phyloP scores from a whole-genome alignment of 2,329 filamentous ascomycete genomes.

The Fusarium sp. region DNA sequence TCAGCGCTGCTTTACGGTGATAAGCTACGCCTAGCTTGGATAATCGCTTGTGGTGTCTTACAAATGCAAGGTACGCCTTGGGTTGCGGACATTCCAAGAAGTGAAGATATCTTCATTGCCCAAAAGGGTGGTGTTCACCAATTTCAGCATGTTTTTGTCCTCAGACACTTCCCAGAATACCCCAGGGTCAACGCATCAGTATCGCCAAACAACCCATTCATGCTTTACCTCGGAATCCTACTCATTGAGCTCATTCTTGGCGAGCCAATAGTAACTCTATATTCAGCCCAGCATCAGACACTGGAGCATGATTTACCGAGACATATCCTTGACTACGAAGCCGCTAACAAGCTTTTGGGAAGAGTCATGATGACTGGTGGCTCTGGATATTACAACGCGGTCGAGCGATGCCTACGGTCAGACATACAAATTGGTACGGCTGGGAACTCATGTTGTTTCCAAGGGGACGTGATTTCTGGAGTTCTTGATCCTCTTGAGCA shows the following conservation, averaged over 20 bases:
- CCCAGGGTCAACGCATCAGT: rapidly evolving
- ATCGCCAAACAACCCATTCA: neutral
- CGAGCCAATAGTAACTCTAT: neutral
- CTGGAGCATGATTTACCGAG: rapidly evolving
- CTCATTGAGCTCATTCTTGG: conserved; percentile 2
- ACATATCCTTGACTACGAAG: neutral
- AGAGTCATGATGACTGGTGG: neutral
- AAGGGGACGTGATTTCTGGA: neutral
- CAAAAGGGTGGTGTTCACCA: neutral
- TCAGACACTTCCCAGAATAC: neutral
- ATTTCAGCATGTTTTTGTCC: neutral
- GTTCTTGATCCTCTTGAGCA: neutral
- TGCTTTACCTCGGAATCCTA: neutral
- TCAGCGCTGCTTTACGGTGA: neutral
- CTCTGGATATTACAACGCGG: neutral
- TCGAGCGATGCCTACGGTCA: neutral
- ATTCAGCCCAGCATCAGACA: rapidly evolving
- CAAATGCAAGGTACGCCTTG: conserved; percentile 7
- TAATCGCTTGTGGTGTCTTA: neutral
- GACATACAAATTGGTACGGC: neutral
- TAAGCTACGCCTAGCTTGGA: neutral
- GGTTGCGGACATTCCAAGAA: neutral
- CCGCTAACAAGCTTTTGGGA: neutral
- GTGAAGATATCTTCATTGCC: neutral
- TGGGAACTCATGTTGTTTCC: rapidly evolving